Evolutionary conservation across 2,329 filamentous ascomycete genomes (phyloP), one percentile per base, ranked within the genome.

Genomic region (Aspergillus udagawae): DNA sequence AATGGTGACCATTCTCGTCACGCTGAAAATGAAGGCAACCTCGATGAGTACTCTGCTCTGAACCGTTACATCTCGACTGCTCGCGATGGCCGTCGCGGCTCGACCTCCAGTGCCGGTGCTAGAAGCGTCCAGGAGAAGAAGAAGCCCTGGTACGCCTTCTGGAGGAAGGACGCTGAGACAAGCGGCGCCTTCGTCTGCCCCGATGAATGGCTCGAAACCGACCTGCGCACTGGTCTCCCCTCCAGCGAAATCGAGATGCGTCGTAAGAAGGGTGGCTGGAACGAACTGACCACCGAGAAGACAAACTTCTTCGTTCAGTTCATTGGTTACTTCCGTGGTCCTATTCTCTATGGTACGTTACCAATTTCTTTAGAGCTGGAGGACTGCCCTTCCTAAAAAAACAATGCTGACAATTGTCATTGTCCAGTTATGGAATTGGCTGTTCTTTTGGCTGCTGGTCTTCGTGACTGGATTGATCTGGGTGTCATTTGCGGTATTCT

Each of bases 401-500:
- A 49, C 51, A 41, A 51, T 47, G 27, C 56, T 65, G 53, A 64
- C 58, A 32, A 53, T 57, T 3, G 44, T 14, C 27, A 12, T 47
- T 14, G 8, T 54, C 12, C 54, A 73, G 71, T 90, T 73, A 91
- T 91, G 88, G 87, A 91, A 82, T 72, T 89, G 70, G 88, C 88
- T 77, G 88, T 88, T 69, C 77, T 89, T 53, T 80, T 91, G 67
- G 87, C 88, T 66, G 86, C 86, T 70, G 88, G 87, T 83, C 85
- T 91, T 62, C 82, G 83, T 72, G 86, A 89, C 76, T 91, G 87
- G 87, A 82, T 90, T 63, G 88, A 91, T 79, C 83, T 90, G 65
- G 87, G 87, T 82, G 86, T 91, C 73, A 91, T 91, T 73, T 84
- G 87, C 67, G 88, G 83, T 80, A 91, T 91, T 75, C 79, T 91